Conservation (phyloP, 2,329 filamentous ascomycete genomes). For the Scleromitrula shiraiana region DNA sequence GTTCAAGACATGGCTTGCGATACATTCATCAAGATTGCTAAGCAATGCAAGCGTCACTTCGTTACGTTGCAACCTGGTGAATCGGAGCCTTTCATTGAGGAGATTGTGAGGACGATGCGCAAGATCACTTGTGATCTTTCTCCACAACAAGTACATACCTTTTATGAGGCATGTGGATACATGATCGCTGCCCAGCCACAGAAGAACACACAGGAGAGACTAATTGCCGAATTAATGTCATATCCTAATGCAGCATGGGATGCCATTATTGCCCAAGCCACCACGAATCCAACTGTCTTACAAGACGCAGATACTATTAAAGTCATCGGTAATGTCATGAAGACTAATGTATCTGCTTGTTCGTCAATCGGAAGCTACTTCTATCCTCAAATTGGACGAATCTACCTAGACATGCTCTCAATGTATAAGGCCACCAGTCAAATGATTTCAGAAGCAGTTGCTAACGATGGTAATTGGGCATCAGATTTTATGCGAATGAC, state of each 20-base stretch:
- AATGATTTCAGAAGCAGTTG: conserved; percentile 88
- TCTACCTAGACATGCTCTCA: conserved; percentile 96
- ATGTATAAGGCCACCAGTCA: conserved; percentile 98
- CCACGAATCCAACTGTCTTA: conserved; percentile 73
- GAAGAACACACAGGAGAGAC: conserved; percentile 83
- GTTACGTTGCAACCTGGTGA: conserved; percentile 93
- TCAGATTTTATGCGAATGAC: not conserved
- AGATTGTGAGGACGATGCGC: conserved; percentile 91
- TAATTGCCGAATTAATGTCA: conserved; percentile 87
- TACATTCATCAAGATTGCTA: conserved; percentile 99
- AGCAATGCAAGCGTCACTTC: conserved; percentile 95
- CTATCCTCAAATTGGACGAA: conserved; percentile 93
- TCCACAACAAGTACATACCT: conserved; percentile 96
- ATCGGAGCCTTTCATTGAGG: conserved; percentile 93
- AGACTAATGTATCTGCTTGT: conserved; percentile 98
- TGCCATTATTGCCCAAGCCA: conserved; percentile 82
- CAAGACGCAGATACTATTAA: conserved; percentile 96
- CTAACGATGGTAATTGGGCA: conserved; percentile 59
- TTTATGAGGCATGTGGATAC: conserved; percentile 97
- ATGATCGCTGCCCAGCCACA: conserved; percentile 99
- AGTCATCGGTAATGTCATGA: conserved; percentile 99
- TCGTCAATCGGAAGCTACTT: conserved; percentile 95
- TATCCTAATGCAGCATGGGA: conserved; percentile 94
- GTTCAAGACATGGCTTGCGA: conserved; percentile 99
- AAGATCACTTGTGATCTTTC: conserved; percentile 94